Base-by-base conservation (phyloP, 345 rosid species). In the Murraya koenigii region DNA sequence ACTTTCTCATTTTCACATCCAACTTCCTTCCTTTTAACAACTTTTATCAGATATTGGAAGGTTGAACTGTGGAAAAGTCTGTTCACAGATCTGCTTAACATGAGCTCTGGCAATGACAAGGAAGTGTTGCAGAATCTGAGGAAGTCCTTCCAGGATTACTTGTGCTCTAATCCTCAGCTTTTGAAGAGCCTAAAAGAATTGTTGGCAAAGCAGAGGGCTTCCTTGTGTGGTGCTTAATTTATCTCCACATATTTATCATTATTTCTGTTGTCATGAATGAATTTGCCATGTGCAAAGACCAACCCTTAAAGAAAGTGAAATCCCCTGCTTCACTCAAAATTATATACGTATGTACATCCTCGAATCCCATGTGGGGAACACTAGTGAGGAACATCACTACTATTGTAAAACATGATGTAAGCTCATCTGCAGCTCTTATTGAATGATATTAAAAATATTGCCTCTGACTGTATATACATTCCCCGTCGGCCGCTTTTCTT, bases 21-120 rank as follows among this genome's bases (percentile, higher is more conserved):
- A n/a, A 47, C 9, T 60, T 2, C 1, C 66, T 63, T 20, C 14
- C 39, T 67, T 59, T 41, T 4, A 13, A 49, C 39, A 56, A 73
- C 72, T 77, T 56, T 35, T 66, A 66, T 52, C 91, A 92, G 99
- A 78, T 96, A 96, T 70, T 96, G 97, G 97, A 92, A 89, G 49
- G 88, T 85, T 23, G 87, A 89, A 20, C 81, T 96, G 15, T 96
- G 99, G 98, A 87, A 86, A 83, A 85, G 82, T 44, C 82, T 96
- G 25, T 96, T 94, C 78, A 69, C 88, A 49, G 76, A 84, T 86
- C 88, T 96, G 84, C 91, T 94, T 1, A 96, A 96, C 83, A 72
- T 70, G 26, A 79, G 80, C 72, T 60, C 75, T 23, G 72, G 83
- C 72, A 83, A 70, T 56, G 87, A 91, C 82, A 64, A 64, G 25